Evolutionary conservation across 2,329 filamentous ascomycete species (phyloP).

Genomic region (Plenodomus biglobosus): DNA sequence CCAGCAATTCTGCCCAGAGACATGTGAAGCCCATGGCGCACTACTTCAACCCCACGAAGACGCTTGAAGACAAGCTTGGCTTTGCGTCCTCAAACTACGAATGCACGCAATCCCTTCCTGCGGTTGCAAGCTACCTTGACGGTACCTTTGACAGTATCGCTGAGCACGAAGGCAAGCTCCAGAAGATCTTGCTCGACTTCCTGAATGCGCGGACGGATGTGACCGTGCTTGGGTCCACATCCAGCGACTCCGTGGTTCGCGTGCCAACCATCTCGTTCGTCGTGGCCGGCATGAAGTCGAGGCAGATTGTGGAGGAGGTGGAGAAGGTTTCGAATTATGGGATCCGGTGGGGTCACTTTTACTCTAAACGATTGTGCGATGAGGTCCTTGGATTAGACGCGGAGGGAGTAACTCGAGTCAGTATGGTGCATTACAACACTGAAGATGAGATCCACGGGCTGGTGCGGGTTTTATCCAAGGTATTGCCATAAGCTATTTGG

Average conservation of each 20-base stretch:
- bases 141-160: constrained; percentile 49
- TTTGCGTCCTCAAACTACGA: constrained; percentile 73
- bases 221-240: constrained; percentile 61
- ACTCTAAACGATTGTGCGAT: constrained; percentile 63
- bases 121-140: constrained; percentile 63
- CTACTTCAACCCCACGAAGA: constrained; percentile 65
- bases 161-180: constrained; percentile 62
- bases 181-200: constrained; percentile 61
- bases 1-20: constrained; percentile 57
- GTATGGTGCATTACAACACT: constrained; percentile 73
- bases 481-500: constrained; percentile 43
- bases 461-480: constrained; percentile 56
- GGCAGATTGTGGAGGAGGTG: constrained; percentile 62
- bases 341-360: constrained; percentile 69
- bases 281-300: constrained; percentile 59
- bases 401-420: constrained; percentile 69
- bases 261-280: constrained; percentile 70
- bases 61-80: constrained; percentile 67
- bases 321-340: constrained; percentile 62
- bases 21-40: constrained; percentile 62
- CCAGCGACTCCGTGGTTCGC: constrained; percentile 51
- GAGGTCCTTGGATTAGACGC: constrained; percentile 61
- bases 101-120: constrained; percentile 63
- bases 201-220: constrained; percentile 56
- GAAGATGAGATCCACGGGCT: constrained; percentile 60